Evolutionary conservation across 78 protist species (phyloP).

Genomic region (Anaeramoeba flamelloides): DNA sequence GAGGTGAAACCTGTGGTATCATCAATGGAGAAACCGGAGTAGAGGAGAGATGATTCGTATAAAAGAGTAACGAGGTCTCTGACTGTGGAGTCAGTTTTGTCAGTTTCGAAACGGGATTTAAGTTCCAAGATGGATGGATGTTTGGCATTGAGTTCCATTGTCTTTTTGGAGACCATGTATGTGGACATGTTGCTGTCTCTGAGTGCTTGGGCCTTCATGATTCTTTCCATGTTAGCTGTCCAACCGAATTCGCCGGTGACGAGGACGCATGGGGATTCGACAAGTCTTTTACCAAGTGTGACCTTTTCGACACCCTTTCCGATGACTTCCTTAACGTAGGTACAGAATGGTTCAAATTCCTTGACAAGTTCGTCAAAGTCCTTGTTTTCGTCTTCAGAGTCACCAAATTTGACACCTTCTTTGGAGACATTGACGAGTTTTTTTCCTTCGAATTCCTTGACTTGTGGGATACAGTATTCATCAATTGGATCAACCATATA

Average conservation of each 20-base stretch:
- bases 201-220: neutral
- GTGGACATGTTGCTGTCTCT: neutral
- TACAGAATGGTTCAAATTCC: neutral
- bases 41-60: neutral
- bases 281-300: neutral
- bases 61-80: neutral
- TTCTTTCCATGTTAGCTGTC: neutral
- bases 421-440: too few relatives aligned
- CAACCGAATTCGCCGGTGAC: neutral
- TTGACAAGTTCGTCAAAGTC: neutral
- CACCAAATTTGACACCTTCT: too few relatives aligned
- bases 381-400: neutral
- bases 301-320: neutral
- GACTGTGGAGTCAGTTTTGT: neutral
- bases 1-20: neutral
- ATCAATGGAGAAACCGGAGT: neutral
- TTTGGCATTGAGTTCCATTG: neutral
- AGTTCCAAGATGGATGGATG: neutral
- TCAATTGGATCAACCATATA: slow-evolving; percentile 98
- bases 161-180: neutral
- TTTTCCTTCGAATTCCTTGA: slow-evolving; percentile 96
- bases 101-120: neutral
- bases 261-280: neutral
- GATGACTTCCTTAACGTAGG: neutral
- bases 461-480: slow-evolving; percentile 94